These are phyloP conservation scores for Chlorella sp. DNA, from an alignment of 139 green algal genomes.

Conservation along the genomic window DNA sequence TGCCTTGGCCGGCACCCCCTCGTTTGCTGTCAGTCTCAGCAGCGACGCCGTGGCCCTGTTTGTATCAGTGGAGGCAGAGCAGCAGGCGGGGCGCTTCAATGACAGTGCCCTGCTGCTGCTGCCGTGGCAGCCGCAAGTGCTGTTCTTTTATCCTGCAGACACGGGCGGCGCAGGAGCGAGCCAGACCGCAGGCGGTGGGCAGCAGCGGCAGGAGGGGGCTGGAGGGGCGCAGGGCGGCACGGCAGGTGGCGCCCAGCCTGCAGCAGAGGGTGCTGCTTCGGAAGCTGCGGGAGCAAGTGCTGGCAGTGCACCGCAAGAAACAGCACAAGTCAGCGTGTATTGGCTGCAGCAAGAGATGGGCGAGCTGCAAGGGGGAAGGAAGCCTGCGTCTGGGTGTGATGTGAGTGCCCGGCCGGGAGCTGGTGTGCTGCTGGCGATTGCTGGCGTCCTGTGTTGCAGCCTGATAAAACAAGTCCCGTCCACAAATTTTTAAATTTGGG, in stretches of 20 bases:
- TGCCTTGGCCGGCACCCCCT: neutral
- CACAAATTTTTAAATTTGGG: too few relatives aligned
- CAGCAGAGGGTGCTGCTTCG: neutral
- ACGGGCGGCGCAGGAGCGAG: neutral
- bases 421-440: too few relatives aligned
- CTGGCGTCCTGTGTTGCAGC: too few relatives aligned
- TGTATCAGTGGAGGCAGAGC: slow-evolving; percentile 23
- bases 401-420: too few relatives aligned
- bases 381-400: too few relatives aligned
- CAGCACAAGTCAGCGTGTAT: neutral
- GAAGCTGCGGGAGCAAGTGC: neutral
- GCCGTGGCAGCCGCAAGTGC: slow-evolving; percentile 47
- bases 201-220: neutral
- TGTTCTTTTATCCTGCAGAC: slow-evolving; percentile 33
- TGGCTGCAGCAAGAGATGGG: slow-evolving; percentile 18
- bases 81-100: slow-evolving; percentile 51
- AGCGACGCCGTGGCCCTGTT: slow-evolving; percentile 37
- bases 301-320: neutral
- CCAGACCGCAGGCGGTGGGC: neutral
- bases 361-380: neutral
- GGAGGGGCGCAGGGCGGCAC: neutral
- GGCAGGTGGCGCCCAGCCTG: neutral
- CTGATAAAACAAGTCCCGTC: too few relatives aligned
- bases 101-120: slow-evolving; percentile 56
- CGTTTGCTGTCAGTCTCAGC: slow-evolving; percentile 18